Percentiles rank a stretch among this genome's conserved stretches.
Evolutionary conservation across 805 yeast species (phyloP).

Genomic region (Kluyveromyces starmeri): DNA sequence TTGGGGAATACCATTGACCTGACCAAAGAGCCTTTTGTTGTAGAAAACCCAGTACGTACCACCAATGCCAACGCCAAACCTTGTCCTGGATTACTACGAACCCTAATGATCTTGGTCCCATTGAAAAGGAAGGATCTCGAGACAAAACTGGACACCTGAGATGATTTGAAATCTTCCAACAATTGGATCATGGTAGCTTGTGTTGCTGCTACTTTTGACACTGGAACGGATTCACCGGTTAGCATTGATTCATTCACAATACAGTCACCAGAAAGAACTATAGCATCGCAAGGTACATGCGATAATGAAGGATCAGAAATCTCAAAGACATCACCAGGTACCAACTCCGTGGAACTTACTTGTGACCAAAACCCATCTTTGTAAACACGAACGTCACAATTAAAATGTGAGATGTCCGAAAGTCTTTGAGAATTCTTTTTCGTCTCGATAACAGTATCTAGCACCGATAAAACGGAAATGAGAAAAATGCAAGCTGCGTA

Average conservation of each 20-base stretch:
- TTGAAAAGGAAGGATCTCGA: constrained; percentile 71
- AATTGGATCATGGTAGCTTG: constrained; percentile 51
- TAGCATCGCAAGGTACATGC: constrained; percentile 80
- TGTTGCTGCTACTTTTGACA: constrained; percentile 64
- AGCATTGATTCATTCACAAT: constrained; percentile 97
- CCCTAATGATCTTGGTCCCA: constrained; percentile 85
- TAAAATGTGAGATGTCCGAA: constrained; percentile 61
- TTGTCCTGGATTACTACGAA: constrained; percentile 49
- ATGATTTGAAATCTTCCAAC: constrained; percentile 44
- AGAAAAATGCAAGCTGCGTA: constrained; percentile 88
- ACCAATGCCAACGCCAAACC: constrained; percentile 73
- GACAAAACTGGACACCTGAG: constrained; percentile 53
- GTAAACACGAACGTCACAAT: constrained; percentile 80
- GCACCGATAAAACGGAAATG: constrained; percentile 73
- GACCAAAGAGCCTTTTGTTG: constrained; percentile 89
- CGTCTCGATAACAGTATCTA: constrained; percentile 81
- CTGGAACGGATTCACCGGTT: constrained; percentile 98
- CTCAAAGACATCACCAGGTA: constrained; percentile 95
- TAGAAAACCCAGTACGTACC: constrained; percentile 83
- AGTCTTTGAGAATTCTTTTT: constrained; percentile 62
- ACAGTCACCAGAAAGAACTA: constrained; percentile 83
- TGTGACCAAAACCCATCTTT: constrained; percentile 92
- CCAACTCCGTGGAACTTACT: constrained; percentile 64
- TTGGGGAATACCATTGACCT: constrained; percentile 96
- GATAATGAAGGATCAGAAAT: constrained; percentile 74